phyloP scores from a whole-genome alignment of 495 filamentous ascomycete species.

The Hypoxylon fuscum region DNA sequence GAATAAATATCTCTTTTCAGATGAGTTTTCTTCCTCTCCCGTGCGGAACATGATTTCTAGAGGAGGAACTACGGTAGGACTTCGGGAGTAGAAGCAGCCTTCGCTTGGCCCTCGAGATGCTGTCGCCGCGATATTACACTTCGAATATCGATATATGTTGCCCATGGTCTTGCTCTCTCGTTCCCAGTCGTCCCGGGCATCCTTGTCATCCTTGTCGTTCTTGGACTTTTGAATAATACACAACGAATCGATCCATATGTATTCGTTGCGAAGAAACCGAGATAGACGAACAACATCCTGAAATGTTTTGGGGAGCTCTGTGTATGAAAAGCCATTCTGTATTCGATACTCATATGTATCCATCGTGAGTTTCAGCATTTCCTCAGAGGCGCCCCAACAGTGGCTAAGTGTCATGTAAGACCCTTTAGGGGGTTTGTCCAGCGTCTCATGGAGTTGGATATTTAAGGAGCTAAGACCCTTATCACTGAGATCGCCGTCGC shows the following conservation, averaged over 20 bases:
- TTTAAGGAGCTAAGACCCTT: background rate
- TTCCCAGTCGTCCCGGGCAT: no score
- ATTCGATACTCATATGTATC: slow-evolving; percentile 5
- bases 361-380: slow-evolving; percentile 20
- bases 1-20: no score
- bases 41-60: no score
- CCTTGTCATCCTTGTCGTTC: no score
- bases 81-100: no score
- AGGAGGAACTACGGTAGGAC: no score
- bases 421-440: slow-evolving; percentile 1
- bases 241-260: slow-evolving; percentile 50
- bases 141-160: no score
- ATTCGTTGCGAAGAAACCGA: slow-evolving; percentile 24
- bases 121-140: no score
- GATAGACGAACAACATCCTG: slow-evolving; percentile 38
- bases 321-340: slow-evolving; percentile 17
- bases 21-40: no score
- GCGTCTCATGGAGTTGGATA: slow-evolving; percentile 5
- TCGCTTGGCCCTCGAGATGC: no score
- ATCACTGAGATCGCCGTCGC: background rate
- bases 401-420: slow-evolving; percentile 46
- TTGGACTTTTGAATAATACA: slow-evolving; percentile 49
- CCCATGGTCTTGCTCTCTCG: no score
- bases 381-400: slow-evolving; percentile 39
- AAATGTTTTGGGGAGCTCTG: slow-evolving; percentile 41